Conservation (phyloP, 179 eudicot species). For the Corrigiola litoralis region DNA sequence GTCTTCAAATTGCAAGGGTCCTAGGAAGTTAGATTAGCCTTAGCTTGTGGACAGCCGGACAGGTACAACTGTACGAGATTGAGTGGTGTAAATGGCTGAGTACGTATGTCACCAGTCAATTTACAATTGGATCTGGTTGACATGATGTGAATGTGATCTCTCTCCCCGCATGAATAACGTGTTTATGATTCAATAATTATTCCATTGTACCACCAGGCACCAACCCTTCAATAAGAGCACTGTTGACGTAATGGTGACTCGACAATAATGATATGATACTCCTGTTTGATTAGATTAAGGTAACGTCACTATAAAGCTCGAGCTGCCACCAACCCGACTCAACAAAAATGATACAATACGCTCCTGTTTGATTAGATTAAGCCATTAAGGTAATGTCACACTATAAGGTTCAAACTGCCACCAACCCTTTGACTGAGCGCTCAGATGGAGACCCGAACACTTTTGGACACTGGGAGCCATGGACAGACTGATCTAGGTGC, state of each 20-base stretch:
- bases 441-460: too few relatives aligned
- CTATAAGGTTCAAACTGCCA: too few relatives aligned
- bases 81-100: conserved; percentile 1
- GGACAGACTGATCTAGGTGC: too few relatives aligned
- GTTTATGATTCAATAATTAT: neutral
- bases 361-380: too few relatives aligned
- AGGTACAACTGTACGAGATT: neutral
- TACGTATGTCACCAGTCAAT: neutral
- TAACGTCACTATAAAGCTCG: neutral
- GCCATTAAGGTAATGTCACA: too few relatives aligned
- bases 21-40: neutral
- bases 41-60: neutral
- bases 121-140: neutral
- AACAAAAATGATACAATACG: too few relatives aligned
- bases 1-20: too few relatives aligned
- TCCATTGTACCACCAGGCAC: too few relatives aligned
- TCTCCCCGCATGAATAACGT: neutral
- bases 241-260: neutral
- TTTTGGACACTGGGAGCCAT: too few relatives aligned
- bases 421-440: too few relatives aligned
- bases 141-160: neutral
- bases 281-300: neutral
- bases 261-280: neutral
- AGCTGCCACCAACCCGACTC: too few relatives aligned
- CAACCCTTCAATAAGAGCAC: too few relatives aligned